Evolutionary conservation across 208 protist genomes (phyloP).

Genomic region (Spongospora subterranea): DNA sequence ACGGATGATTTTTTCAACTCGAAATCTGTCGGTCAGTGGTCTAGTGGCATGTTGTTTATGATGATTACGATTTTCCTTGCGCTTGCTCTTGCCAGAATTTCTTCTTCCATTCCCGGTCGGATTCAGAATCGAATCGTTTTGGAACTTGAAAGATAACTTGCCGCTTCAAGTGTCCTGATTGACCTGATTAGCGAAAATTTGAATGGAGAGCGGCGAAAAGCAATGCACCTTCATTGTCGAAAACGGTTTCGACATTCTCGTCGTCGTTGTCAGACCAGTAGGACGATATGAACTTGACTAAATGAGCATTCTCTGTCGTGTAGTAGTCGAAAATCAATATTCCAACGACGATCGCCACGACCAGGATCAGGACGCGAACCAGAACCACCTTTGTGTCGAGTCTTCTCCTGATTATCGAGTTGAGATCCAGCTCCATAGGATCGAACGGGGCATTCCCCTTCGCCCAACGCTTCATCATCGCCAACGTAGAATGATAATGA

Average conservation of each 20-base stretch:
- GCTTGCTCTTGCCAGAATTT: neutral
- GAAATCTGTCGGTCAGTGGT: no score
- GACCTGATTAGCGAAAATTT: no score
- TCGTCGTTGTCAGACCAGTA: neutral
- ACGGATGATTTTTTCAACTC: no score
- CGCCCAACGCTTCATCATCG: no score
- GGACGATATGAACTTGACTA: neutral
- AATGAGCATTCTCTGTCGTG: neutral
- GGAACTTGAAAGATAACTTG: neutral
- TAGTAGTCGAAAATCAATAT: neutral
- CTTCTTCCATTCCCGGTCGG: neutral
- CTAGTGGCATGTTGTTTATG: no score
- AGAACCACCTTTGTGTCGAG: neutral
- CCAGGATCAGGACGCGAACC: neutral
- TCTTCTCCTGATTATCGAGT: neutral
- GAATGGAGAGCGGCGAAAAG: no score
- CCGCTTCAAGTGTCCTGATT: neutral
- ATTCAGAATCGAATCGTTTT: neutral
- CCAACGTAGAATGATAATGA: no score
- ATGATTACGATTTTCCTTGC: no score
- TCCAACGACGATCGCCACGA: neutral
- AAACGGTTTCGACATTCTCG: neutral
- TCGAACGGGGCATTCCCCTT: neutral
- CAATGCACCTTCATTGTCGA: neutral
- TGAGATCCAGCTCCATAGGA: neutral